Conservation (phyloP, 2,329 filamentous ascomycete species). For the Amphichorda felina region DNA sequence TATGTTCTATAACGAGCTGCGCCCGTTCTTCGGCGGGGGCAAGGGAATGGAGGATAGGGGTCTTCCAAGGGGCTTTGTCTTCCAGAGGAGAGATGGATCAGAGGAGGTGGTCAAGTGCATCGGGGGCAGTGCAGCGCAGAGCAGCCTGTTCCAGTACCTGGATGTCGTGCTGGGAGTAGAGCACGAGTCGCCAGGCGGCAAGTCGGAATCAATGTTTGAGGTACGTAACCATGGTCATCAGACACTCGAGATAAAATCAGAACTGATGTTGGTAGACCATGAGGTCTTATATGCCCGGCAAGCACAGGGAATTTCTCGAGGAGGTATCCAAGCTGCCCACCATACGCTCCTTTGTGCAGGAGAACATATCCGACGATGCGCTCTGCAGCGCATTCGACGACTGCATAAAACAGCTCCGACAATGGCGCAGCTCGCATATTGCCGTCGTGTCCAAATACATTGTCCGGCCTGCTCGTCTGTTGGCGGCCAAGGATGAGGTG, state of each 20-base stretch:
- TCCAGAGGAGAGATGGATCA: conserved; percentile 6
- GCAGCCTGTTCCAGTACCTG: conserved; percentile 9
- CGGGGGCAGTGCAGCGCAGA: conserved; percentile 9
- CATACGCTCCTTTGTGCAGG: conserved; percentile 6
- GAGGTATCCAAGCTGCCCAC: conserved; percentile 4
- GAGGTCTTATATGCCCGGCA: conserved; percentile 8
- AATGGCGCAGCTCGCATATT: conserved; percentile 8
- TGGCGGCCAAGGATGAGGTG: not conserved
- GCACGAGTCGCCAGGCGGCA: conserved; percentile 3
- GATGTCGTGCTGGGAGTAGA: conserved; percentile 6
- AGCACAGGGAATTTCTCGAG: conserved; percentile 7
- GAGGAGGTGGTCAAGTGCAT: conserved; percentile 5
- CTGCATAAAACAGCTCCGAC: conserved; percentile 5
- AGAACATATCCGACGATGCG: conserved; percentile 1
- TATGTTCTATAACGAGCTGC: conserved; percentile 7
- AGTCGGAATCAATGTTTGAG: conserved; percentile 6
- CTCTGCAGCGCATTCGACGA: conserved; percentile 4
- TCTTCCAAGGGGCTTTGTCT: conserved; percentile 7
- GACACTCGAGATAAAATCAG: too few relatives aligned
- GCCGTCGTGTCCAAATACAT: conserved; percentile 10
- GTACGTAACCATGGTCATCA: conserved; percentile 1
- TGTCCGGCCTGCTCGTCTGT: conserved; percentile 5
- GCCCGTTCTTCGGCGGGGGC: conserved; percentile 6
- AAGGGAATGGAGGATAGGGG: conserved; percentile 8
- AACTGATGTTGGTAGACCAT: conserved; percentile 3